phyloP scores from a whole-genome alignment of 2,329 filamentous ascomycete genomes.

The Verruconis gallopava region DNA sequence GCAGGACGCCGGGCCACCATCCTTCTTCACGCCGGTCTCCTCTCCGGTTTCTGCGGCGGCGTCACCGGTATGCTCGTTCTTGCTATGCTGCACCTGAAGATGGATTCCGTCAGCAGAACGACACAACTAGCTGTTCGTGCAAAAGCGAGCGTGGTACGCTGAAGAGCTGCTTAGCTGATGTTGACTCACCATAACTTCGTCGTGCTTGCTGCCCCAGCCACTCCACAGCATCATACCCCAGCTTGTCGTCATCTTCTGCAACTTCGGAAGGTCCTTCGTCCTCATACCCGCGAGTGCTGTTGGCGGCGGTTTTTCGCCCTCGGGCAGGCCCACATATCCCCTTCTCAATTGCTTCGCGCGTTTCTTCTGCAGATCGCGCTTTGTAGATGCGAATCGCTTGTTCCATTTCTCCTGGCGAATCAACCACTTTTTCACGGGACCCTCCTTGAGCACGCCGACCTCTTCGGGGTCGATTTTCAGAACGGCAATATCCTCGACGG shows the following conservation, averaged over 20 bases:
- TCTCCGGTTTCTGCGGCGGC: constrained; percentile 20
- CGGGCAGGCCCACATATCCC: constrained; percentile 51
- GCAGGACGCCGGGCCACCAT: constrained; percentile 15
- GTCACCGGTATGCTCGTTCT: constrained; percentile 15
- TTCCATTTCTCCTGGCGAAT: constrained; percentile 62
- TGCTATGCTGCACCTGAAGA: constrained; percentile 17
- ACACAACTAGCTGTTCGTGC: constrained; percentile 13
- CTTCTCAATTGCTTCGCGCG: constrained; percentile 58
- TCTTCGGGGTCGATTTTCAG: constrained; percentile 50
- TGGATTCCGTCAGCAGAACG: constrained; percentile 13
- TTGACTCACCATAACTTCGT: constrained; percentile 55
- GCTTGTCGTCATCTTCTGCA: constrained; percentile 48
- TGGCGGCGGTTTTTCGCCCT: constrained; percentile 66
- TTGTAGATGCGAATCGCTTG: constrained; percentile 50
- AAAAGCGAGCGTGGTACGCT: background rate
- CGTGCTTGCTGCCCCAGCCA: constrained; percentile 78
- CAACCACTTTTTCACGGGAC: constrained; percentile 74
- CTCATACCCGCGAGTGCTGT: constrained; percentile 64
- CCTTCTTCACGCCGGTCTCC: constrained; percentile 22
- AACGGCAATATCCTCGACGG: constrained; percentile 50
- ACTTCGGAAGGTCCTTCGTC: constrained; percentile 34
- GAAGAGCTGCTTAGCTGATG: background rate
- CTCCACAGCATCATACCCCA: constrained; percentile 74
- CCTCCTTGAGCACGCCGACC: constrained; percentile 68
- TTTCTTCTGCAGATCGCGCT: constrained; percentile 60